Base-by-base conservation (phyloP, 73 alveolate species). In the Diophrys appendiculata region DNA sequence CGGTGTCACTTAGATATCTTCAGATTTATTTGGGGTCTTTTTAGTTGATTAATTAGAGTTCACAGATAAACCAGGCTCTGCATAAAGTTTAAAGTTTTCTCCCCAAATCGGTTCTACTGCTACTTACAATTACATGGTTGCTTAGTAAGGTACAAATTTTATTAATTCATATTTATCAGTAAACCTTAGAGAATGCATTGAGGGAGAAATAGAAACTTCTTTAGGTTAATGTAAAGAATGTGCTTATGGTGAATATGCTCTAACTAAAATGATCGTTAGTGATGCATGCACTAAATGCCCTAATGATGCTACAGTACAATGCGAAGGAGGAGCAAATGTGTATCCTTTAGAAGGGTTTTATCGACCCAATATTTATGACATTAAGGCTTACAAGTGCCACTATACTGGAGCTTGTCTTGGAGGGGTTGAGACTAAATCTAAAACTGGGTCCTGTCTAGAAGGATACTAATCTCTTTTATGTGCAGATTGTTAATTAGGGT, bases 301-400 rank as follows among this genome's bases (percentile, higher is more conserved):
- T 27, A 5, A 8, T 1, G n/a, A n/a, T n/a, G 23, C 32, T 0
- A 33, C 31, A 33, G 78, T 67, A 13, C n/a, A 29, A 1, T 83
- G 92, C 56, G 2, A 26, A 26, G 92, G 92, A 32, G 87, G 87
- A 34, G 28, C 32, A 27, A 18, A 0, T 0, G 77, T 73, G 3
- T 69, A 52, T 25, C 92, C 92, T 0, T 24, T 22, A 28, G 78
- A 68, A 75, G 92, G 92, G 24, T 83, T 29, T 29, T 83, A 87
- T 82, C 70, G 92, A 27, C 33, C 69, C n/a, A 33, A 69, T 65
- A 53, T 1, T 27, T 30, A 14, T 2, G 14, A 78, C 13, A 68
- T 64, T 13, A 52, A 29, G 28, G 54, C 68, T 29, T 24, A 67
- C 29, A 29, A 77, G 31, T 83, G 92, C 33, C 78, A 23, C 23